Base-by-base conservation (phyloP, 106 monocot genomes). In the Dendrobium officinale region DNA sequence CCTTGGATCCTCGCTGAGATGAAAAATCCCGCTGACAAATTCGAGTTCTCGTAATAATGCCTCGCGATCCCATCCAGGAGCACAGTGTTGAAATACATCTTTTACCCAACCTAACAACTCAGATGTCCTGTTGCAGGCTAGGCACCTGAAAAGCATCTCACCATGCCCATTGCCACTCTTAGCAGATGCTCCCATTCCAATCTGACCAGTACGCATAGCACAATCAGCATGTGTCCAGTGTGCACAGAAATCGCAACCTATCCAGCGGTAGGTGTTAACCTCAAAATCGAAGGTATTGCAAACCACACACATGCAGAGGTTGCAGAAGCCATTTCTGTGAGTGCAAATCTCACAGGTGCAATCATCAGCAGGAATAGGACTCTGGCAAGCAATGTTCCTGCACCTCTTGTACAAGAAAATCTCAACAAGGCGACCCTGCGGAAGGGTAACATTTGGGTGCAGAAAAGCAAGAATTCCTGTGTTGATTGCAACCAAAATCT, bases 181-280 rank as follows among this genome's bases (percentile, higher is more conserved):
- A n/a, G 73, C 72, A 6, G 90, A 86, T 13, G 86, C 85, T 5
- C 89, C 94, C 84, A 89, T 90, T 41, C 92, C 92, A 82, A 99
- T 93, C 58, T 84, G 93, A 37, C 94, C 92, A 55, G 80, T 80
- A 43, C 86, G 89, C 45, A 99, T 99, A 15, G 98, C 98, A 81
- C 98, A 99, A 41, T 99, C 93, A 0, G 98, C 90, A 81, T 99
- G 98, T 0, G 98, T 95, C 98, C 98, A 99, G 40, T 99, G 98
- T 8, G 91, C 87, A 81, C 98, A 99, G 75, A 91, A 75, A 79
- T 99, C 98, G 79, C 98, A 99, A 9, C 98, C 98, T 59, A 99
- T 95, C 98, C 98, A 99, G 2, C 98, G 91, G 85, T 95, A 99
- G 10, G 95, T 99, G 64, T 99, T 99, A 54, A 91, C 95, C 87